Evolutionary conservation across 2,329 filamentous ascomycete species (phyloP), one percentile per base, ranked within the genome.

Genomic region (Alternaria arborescens): DNA sequence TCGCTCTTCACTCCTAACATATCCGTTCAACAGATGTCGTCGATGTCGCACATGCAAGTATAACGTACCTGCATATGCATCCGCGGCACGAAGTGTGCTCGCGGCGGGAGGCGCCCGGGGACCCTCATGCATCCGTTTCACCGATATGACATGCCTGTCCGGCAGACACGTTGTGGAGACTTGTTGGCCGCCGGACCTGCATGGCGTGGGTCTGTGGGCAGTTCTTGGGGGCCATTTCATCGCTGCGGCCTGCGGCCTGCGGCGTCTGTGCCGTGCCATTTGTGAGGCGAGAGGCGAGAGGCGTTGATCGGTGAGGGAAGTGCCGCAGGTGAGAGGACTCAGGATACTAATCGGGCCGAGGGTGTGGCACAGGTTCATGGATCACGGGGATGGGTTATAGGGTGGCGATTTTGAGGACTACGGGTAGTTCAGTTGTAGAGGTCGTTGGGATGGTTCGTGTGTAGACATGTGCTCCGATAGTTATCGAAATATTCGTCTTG

Each of bases 361-460:
- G 32, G 32, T 16, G 32, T 36, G 32, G 32, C 32, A 14, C 32
- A 14, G 10, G 32, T 14, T 36, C 14, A 14, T 36, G 5, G 5
- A 14, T 36, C 1, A 36, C 12, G 5, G 6, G 14, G 0, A 36
- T 36, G 32, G 32, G 14, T 14, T 36, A 12, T 14, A 30, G 10
- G 8, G 3, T 30, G 28, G 3, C 4, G 5, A 30, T 1, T 5
- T 10, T 0, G 28, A 30, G 28, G 28, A 30, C 28, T 12, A 11
- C 1, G 11, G 11, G 0, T 1, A 30, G 4, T 30, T 30, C 10
- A 11, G 10, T 11, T 30, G 1, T 3, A 0, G 28, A 2, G 24
- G 24, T 26, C 7, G 7, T 0, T 26, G 24, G 24, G 7, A 6
- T 26, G 1, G 0, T 8, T 26, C 0, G 0, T 26, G 24, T 26